Evolutionary conservation across 441 rosid species (phyloP), one percentile per base, ranked within the genome.

Genomic region (Populus hybrid): DNA sequence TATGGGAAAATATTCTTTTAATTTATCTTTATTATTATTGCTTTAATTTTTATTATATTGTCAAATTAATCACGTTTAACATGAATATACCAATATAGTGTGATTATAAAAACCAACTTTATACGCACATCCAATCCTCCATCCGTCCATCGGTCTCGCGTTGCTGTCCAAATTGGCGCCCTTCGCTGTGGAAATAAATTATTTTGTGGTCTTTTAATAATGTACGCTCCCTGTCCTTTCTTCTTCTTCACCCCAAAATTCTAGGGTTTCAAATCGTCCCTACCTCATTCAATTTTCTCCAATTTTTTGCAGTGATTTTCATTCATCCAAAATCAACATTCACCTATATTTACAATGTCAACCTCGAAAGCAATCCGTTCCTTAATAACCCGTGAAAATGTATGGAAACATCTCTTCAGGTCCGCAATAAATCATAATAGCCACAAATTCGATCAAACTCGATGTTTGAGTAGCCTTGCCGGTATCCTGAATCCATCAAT

Each of bases 381-480:
- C 61, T 18, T 54, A 18, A 54, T 54, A 54, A 18, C n/a, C 61
- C 61, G 61, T 54, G 61, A 54, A 54, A 54, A 54, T 54, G 61
- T 54, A 54, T 54, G n/a, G n/a, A 54, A 18, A 18, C n/a, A 54
- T 54, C 61, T 54, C 21, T 16, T 54, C n/a, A 54, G 61, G 61
- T 54, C 61, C 12, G 38, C 77, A 3, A 78, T 80, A 75, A 74
- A 75, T 81, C 35, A 54, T 16, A 77, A 77, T 70, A 16, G 61
- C n/a, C 70, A 38, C 74, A 75, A 64, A 71, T 80, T 67, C 36
- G 77, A 87, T 83, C 86, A 68, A 69, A 63, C 80, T 77, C 87
- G 93, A 69, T 63, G 84, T 24, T 79, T 84, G 75, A 78, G 88
- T 67, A 69, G 87, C 85, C 36, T 89, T 57, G 70, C 89, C 1